A percentile compares a stretch with the other conserved stretches of the same genome.
These are phyloP conservation scores for Globisporangium sylvaticum DNA, from an alignment of 352 stramenopile genomes.

Conservation along the genomic window DNA sequence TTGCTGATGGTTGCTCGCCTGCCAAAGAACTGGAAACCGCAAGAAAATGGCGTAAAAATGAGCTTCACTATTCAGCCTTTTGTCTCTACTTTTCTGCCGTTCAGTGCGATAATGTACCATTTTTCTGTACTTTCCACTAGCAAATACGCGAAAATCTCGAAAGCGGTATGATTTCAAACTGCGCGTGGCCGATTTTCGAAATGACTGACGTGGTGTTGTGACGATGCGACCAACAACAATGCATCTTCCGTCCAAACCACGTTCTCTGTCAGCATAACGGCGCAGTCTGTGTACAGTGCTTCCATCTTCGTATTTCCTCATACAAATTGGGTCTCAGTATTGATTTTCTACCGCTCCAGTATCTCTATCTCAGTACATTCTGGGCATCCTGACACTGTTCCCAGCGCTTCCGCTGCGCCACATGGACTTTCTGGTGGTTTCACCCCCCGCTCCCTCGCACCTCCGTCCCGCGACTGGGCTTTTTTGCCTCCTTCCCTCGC, in stretches of 20 bases:
- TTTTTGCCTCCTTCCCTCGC: slow-evolving; percentile 6
- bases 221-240: neutral
- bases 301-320: neutral
- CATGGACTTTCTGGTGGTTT: neutral
- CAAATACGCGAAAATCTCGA: neutral
- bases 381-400: neutral
- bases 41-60: neutral
- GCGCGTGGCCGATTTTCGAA: neutral
- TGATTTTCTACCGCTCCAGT: neutral
- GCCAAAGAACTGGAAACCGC: neutral
- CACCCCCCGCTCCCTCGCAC: neutral
- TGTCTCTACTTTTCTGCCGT: neutral
- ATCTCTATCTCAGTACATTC: neutral
- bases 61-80: neutral
- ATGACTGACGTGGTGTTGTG: slow-evolving; percentile 9
- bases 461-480: slow-evolving; percentile 1
- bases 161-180: neutral
- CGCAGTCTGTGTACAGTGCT: neutral
- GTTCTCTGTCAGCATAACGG: neutral
- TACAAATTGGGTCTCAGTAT: too few species aligned
- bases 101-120: neutral
- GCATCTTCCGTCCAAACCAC: slow-evolving; percentile 1
- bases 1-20: neutral
- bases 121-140: neutral
- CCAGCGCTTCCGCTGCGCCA: neutral